Base-by-base conservation (phyloP, 345 rosid genomes). In the Alliaria petiolata region DNA sequence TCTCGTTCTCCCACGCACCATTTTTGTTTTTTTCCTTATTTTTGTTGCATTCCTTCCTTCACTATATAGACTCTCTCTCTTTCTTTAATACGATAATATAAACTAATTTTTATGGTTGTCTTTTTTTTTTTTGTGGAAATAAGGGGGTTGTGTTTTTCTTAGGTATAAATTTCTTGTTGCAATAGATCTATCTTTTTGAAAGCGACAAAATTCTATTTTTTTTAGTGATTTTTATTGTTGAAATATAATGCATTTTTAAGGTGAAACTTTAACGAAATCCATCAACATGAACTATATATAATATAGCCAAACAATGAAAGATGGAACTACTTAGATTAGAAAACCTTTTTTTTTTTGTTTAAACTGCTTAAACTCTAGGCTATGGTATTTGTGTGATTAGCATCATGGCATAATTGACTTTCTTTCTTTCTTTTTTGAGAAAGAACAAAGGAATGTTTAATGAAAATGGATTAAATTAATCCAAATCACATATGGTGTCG, bases 381-480 rank as follows among this genome's bases (percentile, higher is more conserved):
- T 36, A 59, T 0, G 42, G 26, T 46, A 17, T 35, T 68, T 14
- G 17, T 44, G 8, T n/a, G 15, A 7, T 10, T 13, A 16, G 30
- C 30, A 53, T 12, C 12, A 54, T 17, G 31, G 20, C 67, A 31
- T 70, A n/a, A n/a, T n/a, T n/a, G n/a, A n/a, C n/a, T n/a, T n/a
- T n/a, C n/a, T n/a, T n/a, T n/a, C n/a, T n/a, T n/a, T n/a, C n/a
- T n/a, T n/a, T n/a, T n/a, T n/a, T n/a, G n/a, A n/a, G n/a, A n/a
- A n/a, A n/a, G n/a, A n/a, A n/a, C n/a, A n/a, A 14, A 1, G 10
- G 55, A 62, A 71, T 72, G 71, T 56, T 65, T 53, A 54, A 28
- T 28, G 6, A 2, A 11, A 34, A 17, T 51, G 7, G 54, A 62
- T 42, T 46, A 52, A 43, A 52, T 11, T 35, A 43, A 30, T 51